Evolutionary conservation across 345 rosid species (phyloP).

Genomic region (Barbarea vulgaris): DNA sequence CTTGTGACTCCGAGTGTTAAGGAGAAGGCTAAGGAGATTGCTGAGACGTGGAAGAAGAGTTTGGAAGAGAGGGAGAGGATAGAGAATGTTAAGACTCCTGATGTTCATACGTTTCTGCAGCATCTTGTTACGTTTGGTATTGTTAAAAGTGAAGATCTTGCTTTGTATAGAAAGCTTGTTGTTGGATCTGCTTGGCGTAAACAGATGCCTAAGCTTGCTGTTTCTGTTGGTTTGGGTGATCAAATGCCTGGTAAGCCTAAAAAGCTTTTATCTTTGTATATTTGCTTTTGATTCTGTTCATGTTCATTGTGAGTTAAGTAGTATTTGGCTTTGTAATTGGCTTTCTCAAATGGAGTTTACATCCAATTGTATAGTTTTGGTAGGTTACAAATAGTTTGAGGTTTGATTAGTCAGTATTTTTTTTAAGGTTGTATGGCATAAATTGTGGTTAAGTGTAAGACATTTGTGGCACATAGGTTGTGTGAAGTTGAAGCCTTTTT

Average conservation of each 20-base stretch:
- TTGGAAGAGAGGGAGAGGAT: conserved; percentile 91
- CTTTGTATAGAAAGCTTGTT: conserved; percentile 86
- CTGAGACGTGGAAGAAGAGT: conserved; percentile 91
- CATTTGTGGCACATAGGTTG: background rate
- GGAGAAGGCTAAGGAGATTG: conserved; percentile 76
- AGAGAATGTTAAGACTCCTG: conserved; percentile 94
- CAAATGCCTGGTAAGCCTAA: conserved; percentile 83
- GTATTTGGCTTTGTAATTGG: background rate
- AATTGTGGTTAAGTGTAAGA: background rate
- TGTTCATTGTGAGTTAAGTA: background rate
- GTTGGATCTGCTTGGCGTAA: conserved; percentile 96
- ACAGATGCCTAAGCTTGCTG: conserved; percentile 99
- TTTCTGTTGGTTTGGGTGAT: conserved; percentile 88
- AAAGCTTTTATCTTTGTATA: background rate
- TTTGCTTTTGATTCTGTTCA: background rate
- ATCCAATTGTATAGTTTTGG: background rate
- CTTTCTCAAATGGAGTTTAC: background rate
- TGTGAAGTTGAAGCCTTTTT: conserved; percentile 11
- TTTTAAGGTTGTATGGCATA: background rate
- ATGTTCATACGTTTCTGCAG: conserved; percentile 96
- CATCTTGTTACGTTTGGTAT: conserved; percentile 95
- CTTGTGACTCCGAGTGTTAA: conserved; percentile 74
- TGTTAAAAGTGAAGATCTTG: conserved; percentile 73
- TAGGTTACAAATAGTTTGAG: background rate
- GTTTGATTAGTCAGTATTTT: background rate